phyloP scores from a whole-genome alignment of 352 stramenopile species.

The Phytophthora aleatoria region DNA sequence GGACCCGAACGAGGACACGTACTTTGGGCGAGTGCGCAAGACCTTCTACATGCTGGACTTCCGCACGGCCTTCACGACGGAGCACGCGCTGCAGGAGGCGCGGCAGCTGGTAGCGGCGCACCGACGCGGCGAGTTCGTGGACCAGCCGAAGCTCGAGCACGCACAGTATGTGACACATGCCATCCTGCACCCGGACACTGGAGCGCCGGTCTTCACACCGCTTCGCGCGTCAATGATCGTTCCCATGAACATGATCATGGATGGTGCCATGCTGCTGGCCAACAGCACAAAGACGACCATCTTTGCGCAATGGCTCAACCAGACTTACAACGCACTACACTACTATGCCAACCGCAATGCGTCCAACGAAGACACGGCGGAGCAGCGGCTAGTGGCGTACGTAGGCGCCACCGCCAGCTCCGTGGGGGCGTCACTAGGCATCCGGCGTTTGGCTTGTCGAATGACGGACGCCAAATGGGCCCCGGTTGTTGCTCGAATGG shows the following conservation, averaged over 20 bases:
- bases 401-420: constrained; percentile 76
- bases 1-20: constrained; percentile 79
- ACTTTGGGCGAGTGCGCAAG: constrained; percentile 77
- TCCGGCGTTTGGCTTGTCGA: constrained; percentile 56
- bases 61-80: constrained; percentile 71
- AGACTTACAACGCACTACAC: constrained; percentile 91
- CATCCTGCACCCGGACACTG: constrained; percentile 80
- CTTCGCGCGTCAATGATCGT: constrained; percentile 82
- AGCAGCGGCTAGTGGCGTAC: constrained; percentile 74
- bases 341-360: constrained; percentile 91
- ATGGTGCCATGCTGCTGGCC: constrained; percentile 82
- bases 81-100: constrained; percentile 53
- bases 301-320: constrained; percentile 87
- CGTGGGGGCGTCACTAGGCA: constrained; percentile 73
- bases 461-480: constrained; percentile 52
- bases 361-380: constrained; percentile 79
- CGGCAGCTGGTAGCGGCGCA: constrained; percentile 45
- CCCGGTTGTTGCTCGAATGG: constrained; percentile 65
- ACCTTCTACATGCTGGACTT: constrained; percentile 86
- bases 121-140: constrained; percentile 44
- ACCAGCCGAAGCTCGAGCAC: constrained; percentile 44
- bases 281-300: constrained; percentile 67
- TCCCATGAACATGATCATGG: constrained; percentile 90
- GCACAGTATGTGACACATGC: constrained; percentile 73
- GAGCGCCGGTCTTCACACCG: constrained; percentile 61